Percentiles rank a stretch among this genome's conserved stretches.
phyloP scores from a whole-genome alignment of 1,284 basidiomycete genomes.

The Quambalaria eucalypti region DNA sequence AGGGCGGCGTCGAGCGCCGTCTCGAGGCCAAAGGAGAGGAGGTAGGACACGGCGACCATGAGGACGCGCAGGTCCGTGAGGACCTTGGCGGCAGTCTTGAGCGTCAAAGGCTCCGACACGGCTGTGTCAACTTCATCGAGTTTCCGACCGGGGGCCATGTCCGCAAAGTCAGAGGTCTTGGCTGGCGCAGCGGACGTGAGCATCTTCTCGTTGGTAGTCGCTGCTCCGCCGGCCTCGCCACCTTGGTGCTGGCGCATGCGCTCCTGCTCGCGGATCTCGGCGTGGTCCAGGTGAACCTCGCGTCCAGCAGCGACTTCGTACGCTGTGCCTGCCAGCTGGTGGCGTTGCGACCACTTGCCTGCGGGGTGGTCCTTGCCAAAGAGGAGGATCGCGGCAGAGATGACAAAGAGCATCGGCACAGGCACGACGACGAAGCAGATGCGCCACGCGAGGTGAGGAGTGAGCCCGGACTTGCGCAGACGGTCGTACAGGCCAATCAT shows the following conservation, averaged over 20 bases:
- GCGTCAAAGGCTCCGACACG: conserved; percentile 54
- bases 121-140: conserved; percentile 49
- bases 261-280: conserved; percentile 41
- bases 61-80: conserved; percentile 55
- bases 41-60: conserved; percentile 56
- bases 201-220: conserved; percentile 30
- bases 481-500: conserved; percentile 57
- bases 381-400: conserved; percentile 52
- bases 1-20: conserved; percentile 57
- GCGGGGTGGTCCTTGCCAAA: conserved; percentile 59
- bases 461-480: conserved; percentile 49
- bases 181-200: conserved; percentile 11
- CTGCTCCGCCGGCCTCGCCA: conserved; percentile 3
- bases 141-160: conserved; percentile 26
- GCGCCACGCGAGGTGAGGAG: conserved; percentile 55
- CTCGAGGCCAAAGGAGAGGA: conserved; percentile 55
- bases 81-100: conserved; percentile 47
- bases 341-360: conserved; percentile 56
- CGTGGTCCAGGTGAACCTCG: conserved; percentile 36
- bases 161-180: conserved; percentile 30
- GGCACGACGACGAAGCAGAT: conserved; percentile 57
- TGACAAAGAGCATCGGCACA: conserved; percentile 54
- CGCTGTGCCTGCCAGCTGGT: conserved; percentile 51
- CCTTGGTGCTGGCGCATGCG: conserved; percentile 3
- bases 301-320: conserved; percentile 45